Evolutionary conservation across 345 rosid genomes (phyloP), one percentile per base, ranked within the genome.

Genomic region (Crucihimalaya himalaica): DNA sequence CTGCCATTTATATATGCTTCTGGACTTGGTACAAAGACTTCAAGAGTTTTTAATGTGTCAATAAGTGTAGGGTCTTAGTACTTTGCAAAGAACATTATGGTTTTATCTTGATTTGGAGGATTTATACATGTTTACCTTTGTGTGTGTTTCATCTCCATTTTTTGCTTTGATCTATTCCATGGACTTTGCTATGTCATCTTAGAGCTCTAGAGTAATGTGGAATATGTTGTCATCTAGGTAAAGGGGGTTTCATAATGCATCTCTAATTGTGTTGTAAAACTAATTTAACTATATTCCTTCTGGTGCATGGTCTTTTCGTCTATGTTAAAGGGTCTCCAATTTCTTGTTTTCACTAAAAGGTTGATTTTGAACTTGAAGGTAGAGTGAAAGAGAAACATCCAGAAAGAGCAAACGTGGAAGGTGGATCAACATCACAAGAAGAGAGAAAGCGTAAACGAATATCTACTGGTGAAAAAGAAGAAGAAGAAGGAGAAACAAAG

Each of bases 381-480:
- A 39, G 78, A 55, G 20, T 72, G 53, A 79, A 83, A 35, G 96
- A 87, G 77, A 88, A 85, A 66, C 86, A 71, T 12, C 64, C 73
- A 19, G 75, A 79, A 27, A 55, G 66, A 14, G 46, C 68, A 18
- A 79, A 81, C 54, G 82, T 83, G 2, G 97, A 82, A 80, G 23
- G 75, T 13, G 94, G 87, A 29, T 87, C 92, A 2, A 73, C 86
- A 12, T 84, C 90, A 2, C 87, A 85, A 16, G 96, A 90, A 4
- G 83, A 72, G 7, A 78, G 88, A 78, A 95, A 95, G 71, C 81
- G 99, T 63, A 95, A 88, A 77, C 78, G 92, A n/a, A 71, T 53
- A 8, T 58, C 42, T 1, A 19, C 28, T 5, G 47, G 15, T 43
- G 81, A 78, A 51, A 55, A 27, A 28, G 70, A 43, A 5, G 62